These are phyloP conservation scores for Russula ochroleuca DNA, from an alignment of 768 basidiomycete species.

Conservation along the genomic window DNA sequence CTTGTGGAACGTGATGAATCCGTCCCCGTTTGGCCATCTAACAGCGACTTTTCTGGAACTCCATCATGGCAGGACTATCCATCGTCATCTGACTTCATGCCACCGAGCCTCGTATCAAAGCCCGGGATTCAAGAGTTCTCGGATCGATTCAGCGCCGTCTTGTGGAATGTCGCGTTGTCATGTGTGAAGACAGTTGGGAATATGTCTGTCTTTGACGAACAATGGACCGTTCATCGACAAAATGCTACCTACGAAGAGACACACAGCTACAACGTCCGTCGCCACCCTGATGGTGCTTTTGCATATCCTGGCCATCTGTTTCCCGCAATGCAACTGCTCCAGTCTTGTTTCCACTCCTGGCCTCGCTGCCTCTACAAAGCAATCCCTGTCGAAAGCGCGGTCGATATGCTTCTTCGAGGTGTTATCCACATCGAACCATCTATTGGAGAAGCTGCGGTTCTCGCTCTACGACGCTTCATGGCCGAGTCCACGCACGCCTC, in stretches of 20 bases:
- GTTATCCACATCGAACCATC: constrained; percentile 81
- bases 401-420: constrained; percentile 76
- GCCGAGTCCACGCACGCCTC: constrained; percentile 51
- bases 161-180: constrained; percentile 52
- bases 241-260: constrained; percentile 63
- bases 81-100: constrained; percentile 59
- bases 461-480: constrained; percentile 70
- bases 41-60: constrained; percentile 56
- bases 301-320: constrained; percentile 60
- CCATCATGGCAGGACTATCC: constrained; percentile 63
- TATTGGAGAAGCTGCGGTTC: constrained; percentile 62
- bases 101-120: constrained; percentile 52
- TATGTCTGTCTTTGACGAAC: constrained; percentile 84
- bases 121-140: constrained; percentile 70
- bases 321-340: constrained; percentile 66
- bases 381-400: constrained; percentile 51
- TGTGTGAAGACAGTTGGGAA: constrained; percentile 63
- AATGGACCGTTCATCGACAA: constrained; percentile 63
- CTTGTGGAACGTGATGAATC: constrained; percentile 66
- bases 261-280: constrained; percentile 60
- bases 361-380: constrained; percentile 69
- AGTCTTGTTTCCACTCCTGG: constrained; percentile 77
- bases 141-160: constrained; percentile 54
- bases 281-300: constrained; percentile 59
- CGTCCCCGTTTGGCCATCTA: constrained; percentile 76